Evolutionary conservation across 2,329 filamentous ascomycete genomes (phyloP).

Genomic region (Colletotrichum brevisporum): DNA sequence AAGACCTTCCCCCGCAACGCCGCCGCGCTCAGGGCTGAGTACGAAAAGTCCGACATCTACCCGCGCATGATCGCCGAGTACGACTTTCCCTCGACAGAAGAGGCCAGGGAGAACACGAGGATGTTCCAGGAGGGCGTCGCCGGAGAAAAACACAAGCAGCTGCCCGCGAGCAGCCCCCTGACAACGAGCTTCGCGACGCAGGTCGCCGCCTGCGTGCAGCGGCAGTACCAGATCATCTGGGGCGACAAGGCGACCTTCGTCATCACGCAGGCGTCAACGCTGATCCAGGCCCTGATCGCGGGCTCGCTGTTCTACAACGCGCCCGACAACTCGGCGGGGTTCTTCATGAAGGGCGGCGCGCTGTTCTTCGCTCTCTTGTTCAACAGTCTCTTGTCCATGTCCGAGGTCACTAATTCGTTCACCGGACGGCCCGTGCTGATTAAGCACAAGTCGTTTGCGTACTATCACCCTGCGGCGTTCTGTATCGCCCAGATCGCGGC

Average conservation of each 20-base stretch:
- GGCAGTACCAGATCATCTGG: slow-evolving; percentile 76
- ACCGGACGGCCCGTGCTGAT: slow-evolving; percentile 70
- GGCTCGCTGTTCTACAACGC: slow-evolving; percentile 79
- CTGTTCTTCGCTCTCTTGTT: slow-evolving; percentile 76
- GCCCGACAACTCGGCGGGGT: slow-evolving; percentile 67
- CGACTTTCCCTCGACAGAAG: slow-evolving; percentile 65
- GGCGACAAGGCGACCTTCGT: slow-evolving; percentile 75
- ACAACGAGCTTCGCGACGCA: slow-evolving; percentile 70
- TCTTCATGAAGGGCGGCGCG: slow-evolving; percentile 75
- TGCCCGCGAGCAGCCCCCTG: slow-evolving; percentile 68
- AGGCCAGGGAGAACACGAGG: slow-evolving; percentile 63
- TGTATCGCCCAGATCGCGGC: slow-evolving; percentile 69
- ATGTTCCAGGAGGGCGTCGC: slow-evolving; percentile 68
- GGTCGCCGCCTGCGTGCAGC: slow-evolving; percentile 67
- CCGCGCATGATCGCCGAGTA: slow-evolving; percentile 68
- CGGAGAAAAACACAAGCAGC: slow-evolving; percentile 67
- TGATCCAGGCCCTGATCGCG: slow-evolving; percentile 72
- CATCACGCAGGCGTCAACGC: slow-evolving; percentile 72
- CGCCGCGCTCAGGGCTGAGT: slow-evolving; percentile 60
- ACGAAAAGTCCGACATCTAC: slow-evolving; percentile 66
- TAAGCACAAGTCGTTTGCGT: slow-evolving; percentile 71
- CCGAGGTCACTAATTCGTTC: slow-evolving; percentile 76
- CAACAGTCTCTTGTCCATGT: slow-evolving; percentile 74
- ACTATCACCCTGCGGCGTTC: slow-evolving; percentile 71
- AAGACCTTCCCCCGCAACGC: slow-evolving; percentile 61